phyloP scores from a whole-genome alignment of 352 stramenopile genomes.

The Phytophthora multivora region DNA sequence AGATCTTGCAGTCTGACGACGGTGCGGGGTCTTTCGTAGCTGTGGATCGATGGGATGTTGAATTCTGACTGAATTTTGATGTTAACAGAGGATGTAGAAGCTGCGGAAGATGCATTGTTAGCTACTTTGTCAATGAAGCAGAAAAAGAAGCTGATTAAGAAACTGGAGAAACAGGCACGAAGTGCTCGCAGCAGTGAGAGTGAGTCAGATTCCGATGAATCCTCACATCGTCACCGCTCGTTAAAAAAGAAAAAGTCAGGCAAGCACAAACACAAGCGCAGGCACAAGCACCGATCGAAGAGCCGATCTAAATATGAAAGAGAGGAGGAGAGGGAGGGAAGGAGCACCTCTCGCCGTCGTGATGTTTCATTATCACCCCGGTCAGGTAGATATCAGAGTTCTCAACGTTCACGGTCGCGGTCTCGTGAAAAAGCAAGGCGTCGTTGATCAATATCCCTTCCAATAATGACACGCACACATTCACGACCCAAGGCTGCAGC shows the following conservation, averaged over 20 bases:
- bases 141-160: constrained; percentile 67
- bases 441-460: neutral
- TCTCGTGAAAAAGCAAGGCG: constrained; percentile 1
- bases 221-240: constrained; percentile 9
- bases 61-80: constrained; percentile 9
- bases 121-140: constrained; percentile 68
- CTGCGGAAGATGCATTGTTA: constrained; percentile 49
- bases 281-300: constrained; percentile 24
- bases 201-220: constrained; percentile 20
- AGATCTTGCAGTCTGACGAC: constrained; percentile 78
- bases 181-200: constrained; percentile 12
- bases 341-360: constrained; percentile 1
- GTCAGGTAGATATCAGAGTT: neutral
- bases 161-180: constrained; percentile 43
- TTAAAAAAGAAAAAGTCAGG: constrained; percentile 33
- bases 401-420: constrained; percentile 6
- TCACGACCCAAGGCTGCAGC: neutral
- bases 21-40: constrained; percentile 5
- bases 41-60: neutral
- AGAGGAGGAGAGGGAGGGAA: constrained; percentile 1
- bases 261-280: constrained; percentile 37
- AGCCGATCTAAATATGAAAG: constrained; percentile 5
- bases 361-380: constrained; percentile 12
- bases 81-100: constrained; percentile 15
- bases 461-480: neutral